Percentiles rank a stretch among this genome's conserved stretches.
Conservation (phyloP, 2,329 filamentous ascomycete species). For the Colletotrichum sp. region DNA sequence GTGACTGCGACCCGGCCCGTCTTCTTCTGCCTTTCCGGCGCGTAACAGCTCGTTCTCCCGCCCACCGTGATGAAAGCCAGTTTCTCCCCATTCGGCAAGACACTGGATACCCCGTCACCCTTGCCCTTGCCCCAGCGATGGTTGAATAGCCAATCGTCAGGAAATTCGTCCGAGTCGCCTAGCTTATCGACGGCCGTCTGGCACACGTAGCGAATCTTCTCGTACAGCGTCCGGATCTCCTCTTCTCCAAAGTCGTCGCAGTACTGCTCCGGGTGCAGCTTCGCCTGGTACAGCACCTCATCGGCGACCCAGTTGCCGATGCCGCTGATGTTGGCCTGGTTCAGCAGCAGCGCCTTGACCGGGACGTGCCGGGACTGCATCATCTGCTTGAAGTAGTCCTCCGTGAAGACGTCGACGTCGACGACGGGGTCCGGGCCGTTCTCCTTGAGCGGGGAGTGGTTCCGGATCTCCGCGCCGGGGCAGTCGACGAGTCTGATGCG, state of each 20-base stretch:
- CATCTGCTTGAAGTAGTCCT: slow-evolving; percentile 75
- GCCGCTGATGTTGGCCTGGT: slow-evolving; percentile 88
- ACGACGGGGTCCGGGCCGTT: slow-evolving; percentile 94
- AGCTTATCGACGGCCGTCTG: slow-evolving; percentile 78
- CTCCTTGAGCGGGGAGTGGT: slow-evolving; percentile 79
- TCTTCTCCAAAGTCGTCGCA: slow-evolving; percentile 78
- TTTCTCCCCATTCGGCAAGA: slow-evolving; percentile 82
- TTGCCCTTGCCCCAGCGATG: slow-evolving; percentile 88
- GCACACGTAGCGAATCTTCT: slow-evolving; percentile 79
- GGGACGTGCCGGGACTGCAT: slow-evolving; percentile 81
- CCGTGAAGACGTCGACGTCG: slow-evolving; percentile 78
- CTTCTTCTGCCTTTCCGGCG: slow-evolving; percentile 88
- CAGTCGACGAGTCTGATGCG: slow-evolving; percentile 85
- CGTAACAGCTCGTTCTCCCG: slow-evolving; percentile 88
- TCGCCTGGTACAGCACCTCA: slow-evolving; percentile 89
- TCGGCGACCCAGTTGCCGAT: slow-evolving; percentile 98
- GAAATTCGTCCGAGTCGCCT: slow-evolving; percentile 84
- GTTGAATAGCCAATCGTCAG: slow-evolving; percentile 86
- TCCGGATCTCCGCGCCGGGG: slow-evolving; percentile 75
- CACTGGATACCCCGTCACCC: slow-evolving; percentile 68
- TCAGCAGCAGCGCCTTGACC: slow-evolving; percentile 85
- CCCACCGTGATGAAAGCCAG: slow-evolving; percentile 89
- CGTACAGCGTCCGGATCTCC: slow-evolving; percentile 75
- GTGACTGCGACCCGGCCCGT: slow-evolving; percentile 47
- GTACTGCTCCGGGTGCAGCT: slow-evolving; percentile 91